These are phyloP conservation scores for Penicillium manginii DNA, from an alignment of 495 filamentous ascomycete genomes.

Conservation along the genomic window DNA sequence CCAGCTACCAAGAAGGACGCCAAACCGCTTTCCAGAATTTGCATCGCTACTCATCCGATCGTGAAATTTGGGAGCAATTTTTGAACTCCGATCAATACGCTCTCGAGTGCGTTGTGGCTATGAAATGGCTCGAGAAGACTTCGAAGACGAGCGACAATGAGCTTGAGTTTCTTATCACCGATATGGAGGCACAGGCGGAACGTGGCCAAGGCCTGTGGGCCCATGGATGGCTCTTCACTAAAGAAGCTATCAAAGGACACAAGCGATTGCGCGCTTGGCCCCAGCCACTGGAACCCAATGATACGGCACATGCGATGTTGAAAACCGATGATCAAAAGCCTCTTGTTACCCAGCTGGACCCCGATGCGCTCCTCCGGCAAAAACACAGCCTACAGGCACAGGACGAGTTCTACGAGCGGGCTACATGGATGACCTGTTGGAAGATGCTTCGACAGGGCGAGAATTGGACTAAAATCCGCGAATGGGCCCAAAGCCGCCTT, in stretches of 20 bases:
- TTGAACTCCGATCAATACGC: conserved; percentile 69
- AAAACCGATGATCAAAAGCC: conserved; percentile 61
- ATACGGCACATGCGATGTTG: conserved; percentile 57
- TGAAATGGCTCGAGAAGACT: conserved; percentile 82
- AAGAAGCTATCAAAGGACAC: conserved; percentile 83
- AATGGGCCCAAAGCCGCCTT: conserved; percentile 77
- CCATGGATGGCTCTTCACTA: conserved; percentile 90
- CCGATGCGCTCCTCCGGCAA: conserved; percentile 84
- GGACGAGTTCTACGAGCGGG: conserved; percentile 82
- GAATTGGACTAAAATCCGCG: conserved; percentile 69
- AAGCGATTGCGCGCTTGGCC: conserved; percentile 74
- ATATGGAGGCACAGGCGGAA: conserved; percentile 64
- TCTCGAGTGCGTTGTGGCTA: conserved; percentile 70
- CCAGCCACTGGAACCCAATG: conserved; percentile 63
- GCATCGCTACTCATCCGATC: conserved; percentile 63
- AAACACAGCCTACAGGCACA: conserved; percentile 69
- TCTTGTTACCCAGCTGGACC: conserved; percentile 89
- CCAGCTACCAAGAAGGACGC: conserved; percentile 40
- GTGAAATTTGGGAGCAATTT: conserved; percentile 67
- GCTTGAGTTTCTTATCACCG: conserved; percentile 73
- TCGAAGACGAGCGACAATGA: conserved; percentile 65
- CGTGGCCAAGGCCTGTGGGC: conserved; percentile 69
- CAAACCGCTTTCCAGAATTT: conserved; percentile 47
- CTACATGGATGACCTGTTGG: conserved; percentile 87
- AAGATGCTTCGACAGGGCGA: conserved; percentile 84